Evolutionary conservation across 495 filamentous ascomycete species (phyloP), one percentile per base, ranked within the genome.

Genomic region (Penicillium longicatenatum): DNA sequence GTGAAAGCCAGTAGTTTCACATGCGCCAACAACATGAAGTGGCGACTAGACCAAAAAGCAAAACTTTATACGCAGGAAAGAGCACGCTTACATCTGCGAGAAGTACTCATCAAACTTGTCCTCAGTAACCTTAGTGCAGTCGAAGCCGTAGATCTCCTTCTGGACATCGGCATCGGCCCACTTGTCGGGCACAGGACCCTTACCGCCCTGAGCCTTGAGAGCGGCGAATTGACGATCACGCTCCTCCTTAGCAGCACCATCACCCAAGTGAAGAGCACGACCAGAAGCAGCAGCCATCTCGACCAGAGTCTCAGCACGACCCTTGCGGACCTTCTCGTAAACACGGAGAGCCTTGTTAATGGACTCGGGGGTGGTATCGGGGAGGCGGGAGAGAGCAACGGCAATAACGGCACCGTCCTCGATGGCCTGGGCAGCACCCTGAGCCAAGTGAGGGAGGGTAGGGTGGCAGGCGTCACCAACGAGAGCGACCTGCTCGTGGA

Each of bases 361-460:
- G 6, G 79, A 76, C 35, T 80, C 79, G 1, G 84, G 75, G 6
- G 73, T 74, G 5, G 75, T 70, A 51, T 79, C 76, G 3, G 85
- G 83, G 5, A 88, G 71, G 44, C 72, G 67, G 45, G 79, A 71
- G 9, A 93, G 81, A 31, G 83, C 82, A 33, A 85, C 83, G n/a
- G 82, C 86, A 9, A 93, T 69, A 21, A 90, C 89, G 21, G 84
- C 88, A 16, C 83, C 87, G 65, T 93, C 89, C 74, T 94, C 90
- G 52, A 93, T 89, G 26, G 88, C 89, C 78, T 91, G 89, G n/a
- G 89, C 90, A 26, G 89, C 89, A n/a, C 89, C 89, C 76, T 93
- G 90, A 30, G 82, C 84, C 14, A 90, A 73, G 70, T 92, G 89
- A 26, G 89, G 89, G 26, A 92, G 81, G 26, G 88, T 92, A 4